Base-by-base conservation (phyloP, 768 basidiomycete species). In the Pleurotus citrinopileatus region DNA sequence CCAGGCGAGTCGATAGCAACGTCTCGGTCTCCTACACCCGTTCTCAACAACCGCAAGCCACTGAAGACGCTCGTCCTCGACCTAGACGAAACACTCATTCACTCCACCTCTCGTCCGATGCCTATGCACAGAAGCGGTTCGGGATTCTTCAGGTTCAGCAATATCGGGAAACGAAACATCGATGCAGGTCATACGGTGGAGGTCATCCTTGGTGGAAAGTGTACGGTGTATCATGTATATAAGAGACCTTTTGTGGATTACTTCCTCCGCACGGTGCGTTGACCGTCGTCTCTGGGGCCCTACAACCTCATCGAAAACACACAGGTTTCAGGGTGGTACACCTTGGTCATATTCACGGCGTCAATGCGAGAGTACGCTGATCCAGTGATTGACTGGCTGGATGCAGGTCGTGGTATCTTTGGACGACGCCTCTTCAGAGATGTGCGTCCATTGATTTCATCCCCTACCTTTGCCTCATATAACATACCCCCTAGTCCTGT, bases 291-390 rank as follows among this genome's bases (percentile, higher is more conserved):
- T n/a, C 54, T 51, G 57, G 25, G 12, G 29, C 42, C 20, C 48
- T 25, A 42, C 53, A 40, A 48, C 25, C 52, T 55, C 34, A 57
- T 38, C 36, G 20, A 22, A 40, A 55, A 38, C n/a, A 5, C 20
- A 8, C 61, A 98, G 95, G 96, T 98, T 36, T 95, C 97, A 26
- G 79, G 87, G 22, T 99, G 97, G 97, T 99, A 99, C 72, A 98
- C 95, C 1, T 82, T 99, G 56, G 94, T 99, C 51, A 94, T 99
- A 59, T 99, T 96, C 72, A 99, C 97, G 27, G 97, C 97, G 5
- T 98, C 96, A 7, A 93, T 99, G 91, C 90, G 94, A 65, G 97
- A 99, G 71, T 99, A 99, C 68, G 97, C 97, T 57, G 97, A 99
- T 74, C 97, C 97, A 0, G 95, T 99, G 25, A 99, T 99, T 60